These are phyloP conservation scores for Cyclocybe aegerita DNA, from an alignment of 768 basidiomycete species.

Conservation along the genomic window DNA sequence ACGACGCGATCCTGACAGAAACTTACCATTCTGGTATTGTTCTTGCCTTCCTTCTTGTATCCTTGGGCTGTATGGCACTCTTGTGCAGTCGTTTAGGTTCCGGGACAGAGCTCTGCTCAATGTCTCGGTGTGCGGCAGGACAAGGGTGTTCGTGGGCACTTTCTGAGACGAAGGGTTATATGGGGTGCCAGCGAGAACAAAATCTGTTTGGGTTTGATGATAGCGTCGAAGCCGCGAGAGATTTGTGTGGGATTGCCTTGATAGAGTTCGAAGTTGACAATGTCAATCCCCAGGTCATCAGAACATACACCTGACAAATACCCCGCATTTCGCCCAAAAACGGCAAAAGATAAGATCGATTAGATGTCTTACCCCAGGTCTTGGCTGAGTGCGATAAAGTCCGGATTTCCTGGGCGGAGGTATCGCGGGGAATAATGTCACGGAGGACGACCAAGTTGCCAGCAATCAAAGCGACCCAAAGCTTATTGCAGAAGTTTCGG, in stretches of 20 bases:
- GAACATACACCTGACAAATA: slow-evolving; percentile 22
- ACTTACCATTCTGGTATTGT: not conserved
- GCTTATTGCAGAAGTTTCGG: no score
- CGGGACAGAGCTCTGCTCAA: not conserved
- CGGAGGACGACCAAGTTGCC: no score
- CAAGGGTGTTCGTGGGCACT: no score
- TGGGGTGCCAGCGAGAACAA: no score
- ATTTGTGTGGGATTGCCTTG: slow-evolving; percentile 1
- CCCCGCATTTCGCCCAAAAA: slow-evolving; percentile 25
- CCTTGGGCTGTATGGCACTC: not conserved
- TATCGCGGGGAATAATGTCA: no score
- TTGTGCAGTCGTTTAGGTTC: not conserved
- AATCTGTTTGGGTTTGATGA: no score
- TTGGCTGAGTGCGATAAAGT: not conserved
- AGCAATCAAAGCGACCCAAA: no score
- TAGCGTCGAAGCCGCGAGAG: slow-evolving; percentile 1
- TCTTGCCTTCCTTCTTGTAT: no score
- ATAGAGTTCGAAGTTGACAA: slow-evolving; percentile 6
- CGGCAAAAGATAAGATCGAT: slow-evolving; percentile 19
- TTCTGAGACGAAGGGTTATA: no score
- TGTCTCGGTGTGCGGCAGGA: no score
- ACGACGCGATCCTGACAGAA: not conserved
- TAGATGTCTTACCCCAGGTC: slow-evolving; percentile 5
- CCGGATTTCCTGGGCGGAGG: not conserved
- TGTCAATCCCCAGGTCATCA: slow-evolving; percentile 12